These are phyloP conservation scores for Claviceps purpurea DNA, from an alignment of 2,329 filamentous ascomycete species.

Conservation along the genomic window DNA sequence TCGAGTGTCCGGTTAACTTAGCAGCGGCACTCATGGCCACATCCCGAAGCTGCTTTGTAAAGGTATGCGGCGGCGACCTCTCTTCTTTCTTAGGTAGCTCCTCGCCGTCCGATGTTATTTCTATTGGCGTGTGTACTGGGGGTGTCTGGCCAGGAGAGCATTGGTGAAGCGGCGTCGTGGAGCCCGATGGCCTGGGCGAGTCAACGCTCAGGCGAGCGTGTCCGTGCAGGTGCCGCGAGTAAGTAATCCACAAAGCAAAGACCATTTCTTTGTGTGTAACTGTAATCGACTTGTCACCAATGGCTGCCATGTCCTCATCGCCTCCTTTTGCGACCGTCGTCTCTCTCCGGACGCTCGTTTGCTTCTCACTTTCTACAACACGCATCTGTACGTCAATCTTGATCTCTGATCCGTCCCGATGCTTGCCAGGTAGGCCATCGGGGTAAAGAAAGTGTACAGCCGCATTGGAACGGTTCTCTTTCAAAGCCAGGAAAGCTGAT, in stretches of 20 bases:
- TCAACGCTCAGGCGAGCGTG: constrained; percentile 45
- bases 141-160: constrained; percentile 62
- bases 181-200: constrained; percentile 48
- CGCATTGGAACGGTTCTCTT: constrained; percentile 69
- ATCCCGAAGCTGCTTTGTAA: constrained; percentile 45
- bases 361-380: constrained; percentile 79
- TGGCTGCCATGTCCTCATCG: constrained; percentile 36
- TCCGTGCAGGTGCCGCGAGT: constrained; percentile 79
- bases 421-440: constrained; percentile 70
- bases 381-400: constrained; percentile 95
- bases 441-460: constrained; percentile 69
- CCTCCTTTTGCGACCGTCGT: constrained; percentile 51
- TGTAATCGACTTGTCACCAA: constrained; percentile 28
- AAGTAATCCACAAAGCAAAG: constrained; percentile 94
- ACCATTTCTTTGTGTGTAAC: constrained; percentile 59
- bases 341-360: constrained; percentile 44
- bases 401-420: constrained; percentile 82
- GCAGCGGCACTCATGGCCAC: constrained; percentile 41
- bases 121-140: constrained; percentile 40
- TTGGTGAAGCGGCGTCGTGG: constrained; percentile 61
- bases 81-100: constrained; percentile 27
- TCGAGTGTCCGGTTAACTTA: constrained; percentile 32
- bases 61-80: constrained; percentile 28
- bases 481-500: constrained; percentile 67
- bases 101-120: constrained; percentile 40